Conservation (phyloP, 1,139 yeast genomes). For the Kodamaea sp. region DNA sequence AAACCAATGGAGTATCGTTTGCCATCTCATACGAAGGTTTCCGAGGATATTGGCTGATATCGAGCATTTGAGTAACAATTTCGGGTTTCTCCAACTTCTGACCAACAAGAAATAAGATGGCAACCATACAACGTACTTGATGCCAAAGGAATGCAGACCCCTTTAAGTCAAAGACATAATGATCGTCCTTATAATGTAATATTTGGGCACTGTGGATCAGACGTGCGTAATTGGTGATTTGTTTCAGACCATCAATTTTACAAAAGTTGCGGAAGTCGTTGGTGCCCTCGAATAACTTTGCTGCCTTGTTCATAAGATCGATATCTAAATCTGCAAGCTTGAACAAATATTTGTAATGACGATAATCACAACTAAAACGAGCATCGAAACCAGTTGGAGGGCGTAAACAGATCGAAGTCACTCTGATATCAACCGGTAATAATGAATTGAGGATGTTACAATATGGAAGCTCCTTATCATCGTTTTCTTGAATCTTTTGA, state of each 20-base stretch:
- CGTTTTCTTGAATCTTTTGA: slow-evolving; percentile 54
- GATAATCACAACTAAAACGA: slow-evolving; percentile 75
- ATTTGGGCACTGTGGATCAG: slow-evolving; percentile 54
- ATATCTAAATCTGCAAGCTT: slow-evolving; percentile 53
- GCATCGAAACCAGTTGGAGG: slow-evolving; percentile 89
- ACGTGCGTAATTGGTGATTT: slow-evolving; percentile 71
- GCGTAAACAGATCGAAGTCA: slow-evolving; percentile 77
- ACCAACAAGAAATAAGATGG: slow-evolving; percentile 74
- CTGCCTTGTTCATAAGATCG: slow-evolving; percentile 67
- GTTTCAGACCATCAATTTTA: slow-evolving; percentile 90
- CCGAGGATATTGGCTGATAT: slow-evolving; percentile 55
- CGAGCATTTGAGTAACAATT: slow-evolving; percentile 55
- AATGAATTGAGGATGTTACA: slow-evolving; percentile 68
- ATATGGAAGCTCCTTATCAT: slow-evolving; percentile 70
- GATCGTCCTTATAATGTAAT: slow-evolving; percentile 37
- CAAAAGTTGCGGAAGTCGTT: slow-evolving; percentile 95
- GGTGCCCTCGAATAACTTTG: slow-evolving; percentile 59
- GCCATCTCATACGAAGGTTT: slow-evolving; percentile 90
- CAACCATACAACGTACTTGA: slow-evolving; percentile 95
- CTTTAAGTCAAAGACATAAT: slow-evolving; percentile 68
- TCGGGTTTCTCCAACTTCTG: slow-evolving; percentile 65
- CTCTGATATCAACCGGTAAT: slow-evolving; percentile 74
- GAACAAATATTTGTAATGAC: slow-evolving; percentile 87
- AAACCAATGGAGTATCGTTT: slow-evolving; percentile 80
- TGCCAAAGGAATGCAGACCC: slow-evolving; percentile 98